phyloP scores from a whole-genome alignment of 2,329 filamentous ascomycete species.

The Ophiostoma novo-ulmi region DNA sequence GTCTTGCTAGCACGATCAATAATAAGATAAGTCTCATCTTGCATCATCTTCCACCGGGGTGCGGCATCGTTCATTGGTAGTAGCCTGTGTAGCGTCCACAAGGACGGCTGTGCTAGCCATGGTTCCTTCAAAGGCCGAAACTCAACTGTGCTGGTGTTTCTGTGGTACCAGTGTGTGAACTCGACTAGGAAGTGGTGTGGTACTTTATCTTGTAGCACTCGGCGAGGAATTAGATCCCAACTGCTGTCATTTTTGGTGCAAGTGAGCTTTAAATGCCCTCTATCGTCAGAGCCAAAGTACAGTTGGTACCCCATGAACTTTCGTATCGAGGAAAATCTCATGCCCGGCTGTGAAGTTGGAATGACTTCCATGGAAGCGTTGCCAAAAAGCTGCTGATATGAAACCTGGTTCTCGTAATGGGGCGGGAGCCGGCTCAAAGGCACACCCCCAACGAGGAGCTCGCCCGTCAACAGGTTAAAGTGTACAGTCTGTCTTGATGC shows the following conservation, averaged over 20 bases:
- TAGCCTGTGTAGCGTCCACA: constrained; percentile 25
- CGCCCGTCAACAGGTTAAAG: constrained; percentile 48
- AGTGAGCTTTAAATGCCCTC: constrained; percentile 34
- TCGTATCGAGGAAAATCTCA: constrained; percentile 40
- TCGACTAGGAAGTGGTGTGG: constrained; percentile 38
- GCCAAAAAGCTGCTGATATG: constrained; percentile 44
- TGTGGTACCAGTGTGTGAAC: constrained; percentile 44
- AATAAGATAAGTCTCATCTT: constrained; percentile 33
- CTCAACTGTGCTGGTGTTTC: constrained; percentile 30
- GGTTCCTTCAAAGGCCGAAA: constrained; percentile 32
- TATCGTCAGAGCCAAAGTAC: constrained; percentile 34
- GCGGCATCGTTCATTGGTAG: neutral
- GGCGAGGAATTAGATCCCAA: constrained; percentile 36
- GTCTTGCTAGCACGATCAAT: constrained; percentile 30
- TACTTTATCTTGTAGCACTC: constrained; percentile 37
- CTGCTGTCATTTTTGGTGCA: constrained; percentile 18
- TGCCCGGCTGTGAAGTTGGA: constrained; percentile 36
- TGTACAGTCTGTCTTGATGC: constrained; percentile 33
- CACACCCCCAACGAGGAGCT: constrained; percentile 48
- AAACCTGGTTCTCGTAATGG: constrained; percentile 39
- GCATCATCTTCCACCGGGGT: neutral
- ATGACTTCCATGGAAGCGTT: constrained; percentile 40
- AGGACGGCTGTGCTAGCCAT: constrained; percentile 29
- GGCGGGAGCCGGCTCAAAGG: constrained; percentile 45
- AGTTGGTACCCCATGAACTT: constrained; percentile 33